Evolutionary conservation across 768 basidiomycete genomes (phyloP).

Genomic region (Kwoniella sp.): DNA sequence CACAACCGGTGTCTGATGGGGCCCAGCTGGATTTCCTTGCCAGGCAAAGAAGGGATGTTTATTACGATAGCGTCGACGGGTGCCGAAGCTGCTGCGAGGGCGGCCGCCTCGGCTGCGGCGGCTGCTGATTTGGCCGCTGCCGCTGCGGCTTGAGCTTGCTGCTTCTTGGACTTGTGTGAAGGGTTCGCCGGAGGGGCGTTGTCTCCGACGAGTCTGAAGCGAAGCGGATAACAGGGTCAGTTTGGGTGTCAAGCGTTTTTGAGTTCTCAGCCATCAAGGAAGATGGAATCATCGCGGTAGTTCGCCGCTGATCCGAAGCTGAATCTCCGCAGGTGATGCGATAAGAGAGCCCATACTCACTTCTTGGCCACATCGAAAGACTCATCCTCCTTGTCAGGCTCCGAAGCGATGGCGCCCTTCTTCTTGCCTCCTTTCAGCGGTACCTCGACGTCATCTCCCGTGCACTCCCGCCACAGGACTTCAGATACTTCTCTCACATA

Average conservation of each 20-base stretch:
- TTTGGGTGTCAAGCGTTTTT: not conserved
- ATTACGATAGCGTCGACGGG: conserved; percentile 42
- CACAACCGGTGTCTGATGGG: conserved; percentile 52
- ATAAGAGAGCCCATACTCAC: conserved; percentile 27
- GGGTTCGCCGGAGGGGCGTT: conserved; percentile 28
- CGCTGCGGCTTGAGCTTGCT: conserved; percentile 34
- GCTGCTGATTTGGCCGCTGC: conserved; percentile 44
- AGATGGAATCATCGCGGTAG: too few relatives aligned
- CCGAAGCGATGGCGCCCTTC: conserved; percentile 5
- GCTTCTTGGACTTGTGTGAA: conserved; percentile 49
- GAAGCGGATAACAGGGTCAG: too few relatives aligned
- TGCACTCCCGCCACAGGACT: conserved; percentile 42
- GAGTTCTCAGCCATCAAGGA: too few relatives aligned
- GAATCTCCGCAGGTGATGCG: not conserved
- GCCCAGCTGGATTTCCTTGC: conserved; percentile 43
- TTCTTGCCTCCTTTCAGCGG: conserved; percentile 21
- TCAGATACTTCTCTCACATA: conserved; percentile 38
- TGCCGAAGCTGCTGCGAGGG: conserved; percentile 37
- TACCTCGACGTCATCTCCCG: conserved; percentile 44
- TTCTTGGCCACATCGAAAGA: conserved; percentile 53
- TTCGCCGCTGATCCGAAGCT: too few relatives aligned
- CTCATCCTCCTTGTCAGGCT: conserved; percentile 44
- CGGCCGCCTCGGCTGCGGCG: conserved; percentile 39
- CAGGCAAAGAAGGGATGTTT: conserved; percentile 42
- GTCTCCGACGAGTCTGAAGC: conserved; percentile 41